A percentile compares a stretch with the other conserved stretches of the same genome.
Conservation (phyloP, 768 basidiomycete species). For the Suillus paluster region DNA sequence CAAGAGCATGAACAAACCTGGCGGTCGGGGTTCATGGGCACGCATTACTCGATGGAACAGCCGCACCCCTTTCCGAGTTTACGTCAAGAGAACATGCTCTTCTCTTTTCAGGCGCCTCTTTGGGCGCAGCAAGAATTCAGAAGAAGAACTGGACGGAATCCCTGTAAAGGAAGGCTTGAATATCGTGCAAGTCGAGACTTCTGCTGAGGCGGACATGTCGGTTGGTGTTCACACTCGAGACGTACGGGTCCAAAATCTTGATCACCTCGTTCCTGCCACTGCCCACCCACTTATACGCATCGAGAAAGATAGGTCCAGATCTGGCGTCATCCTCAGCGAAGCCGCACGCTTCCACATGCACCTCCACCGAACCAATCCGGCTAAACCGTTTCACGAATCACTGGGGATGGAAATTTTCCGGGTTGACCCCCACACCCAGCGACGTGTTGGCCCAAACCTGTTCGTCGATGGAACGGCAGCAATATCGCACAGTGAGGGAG, state of each 20-base stretch:
- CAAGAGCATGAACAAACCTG: slow-evolving; percentile 37
- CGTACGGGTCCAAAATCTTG: slow-evolving; percentile 49
- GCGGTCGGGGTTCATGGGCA: slow-evolving; percentile 57
- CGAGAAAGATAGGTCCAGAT: slow-evolving; percentile 35
- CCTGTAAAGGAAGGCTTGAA: slow-evolving; percentile 45
- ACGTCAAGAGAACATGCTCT: slow-evolving; percentile 51
- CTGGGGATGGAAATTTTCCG: slow-evolving; percentile 58
- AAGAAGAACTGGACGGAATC: slow-evolving; percentile 31
- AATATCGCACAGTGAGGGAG: slow-evolving; percentile 45
- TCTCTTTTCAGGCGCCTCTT: slow-evolving; percentile 54
- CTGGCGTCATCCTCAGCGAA: slow-evolving; percentile 51
- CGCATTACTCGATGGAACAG: slow-evolving; percentile 58
- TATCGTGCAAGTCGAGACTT: slow-evolving; percentile 49
- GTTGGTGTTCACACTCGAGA: slow-evolving; percentile 45
- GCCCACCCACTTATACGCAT: slow-evolving; percentile 44
- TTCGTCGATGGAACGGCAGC: slow-evolving; percentile 52
- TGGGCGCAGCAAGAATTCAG: slow-evolving; percentile 34
- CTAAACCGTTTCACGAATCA: slow-evolving; percentile 49
- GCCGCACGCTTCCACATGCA: slow-evolving; percentile 66
- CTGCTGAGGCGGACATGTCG: slow-evolving; percentile 55
- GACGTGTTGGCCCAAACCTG: slow-evolving; percentile 48
- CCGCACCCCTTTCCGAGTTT: slow-evolving; percentile 55
- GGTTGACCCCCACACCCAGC: slow-evolving; percentile 50
- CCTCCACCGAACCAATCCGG: slow-evolving; percentile 54
- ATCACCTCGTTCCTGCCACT: slow-evolving; percentile 43